Evolutionary conservation across 2,329 filamentous ascomycete genomes (phyloP).

Genomic region (Chalaropsis ovoidea): DNA sequence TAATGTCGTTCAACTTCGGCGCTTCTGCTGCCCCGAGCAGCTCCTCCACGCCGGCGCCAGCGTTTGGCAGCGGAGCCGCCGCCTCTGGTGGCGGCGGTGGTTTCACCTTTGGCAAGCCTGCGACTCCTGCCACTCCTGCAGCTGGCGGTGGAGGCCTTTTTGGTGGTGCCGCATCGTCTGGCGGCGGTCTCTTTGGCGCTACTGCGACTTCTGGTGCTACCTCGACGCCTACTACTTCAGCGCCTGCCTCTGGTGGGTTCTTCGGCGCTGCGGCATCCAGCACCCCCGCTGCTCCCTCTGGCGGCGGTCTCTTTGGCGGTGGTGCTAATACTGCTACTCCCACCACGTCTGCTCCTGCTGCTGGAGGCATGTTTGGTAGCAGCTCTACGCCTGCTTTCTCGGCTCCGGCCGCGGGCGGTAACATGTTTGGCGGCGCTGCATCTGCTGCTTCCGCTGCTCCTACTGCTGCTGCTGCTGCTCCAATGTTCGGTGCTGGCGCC

Average conservation of each 20-base stretch:
- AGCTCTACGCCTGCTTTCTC: slow-evolving; percentile 27
- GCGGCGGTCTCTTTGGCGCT: slow-evolving; percentile 26
- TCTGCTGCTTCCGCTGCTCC: neutral
- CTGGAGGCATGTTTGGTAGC: slow-evolving; percentile 36
- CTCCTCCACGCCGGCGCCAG: slow-evolving; percentile 28
- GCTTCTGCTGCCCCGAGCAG: slow-evolving; percentile 30
- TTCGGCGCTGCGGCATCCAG: slow-evolving; percentile 34
- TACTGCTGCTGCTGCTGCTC: slow-evolving; percentile 21
- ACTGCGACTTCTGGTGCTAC: slow-evolving; percentile 28
- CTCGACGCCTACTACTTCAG: slow-evolving; percentile 31
- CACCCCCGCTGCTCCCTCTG: slow-evolving; percentile 34
- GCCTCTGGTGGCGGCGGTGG: slow-evolving; percentile 16
- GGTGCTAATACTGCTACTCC: slow-evolving; percentile 21
- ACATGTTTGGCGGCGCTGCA: slow-evolving; percentile 6
- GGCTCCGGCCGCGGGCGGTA: slow-evolving; percentile 21
- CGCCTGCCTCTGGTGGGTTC: slow-evolving; percentile 35
- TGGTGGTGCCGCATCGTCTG: slow-evolving; percentile 19
- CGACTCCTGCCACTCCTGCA: slow-evolving; percentile 17
- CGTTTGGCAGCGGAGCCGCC: slow-evolving; percentile 29
- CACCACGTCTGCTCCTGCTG: slow-evolving; percentile 45
- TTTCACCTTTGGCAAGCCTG: slow-evolving; percentile 30
- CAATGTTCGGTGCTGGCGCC: slow-evolving; percentile 26
- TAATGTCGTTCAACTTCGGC: slow-evolving; percentile 37
- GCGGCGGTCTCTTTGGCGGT: slow-evolving; percentile 36
- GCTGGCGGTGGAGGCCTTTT: slow-evolving; percentile 24